Conservation (phyloP, 257 asterid species). For the Haberlea rhodopensis region DNA sequence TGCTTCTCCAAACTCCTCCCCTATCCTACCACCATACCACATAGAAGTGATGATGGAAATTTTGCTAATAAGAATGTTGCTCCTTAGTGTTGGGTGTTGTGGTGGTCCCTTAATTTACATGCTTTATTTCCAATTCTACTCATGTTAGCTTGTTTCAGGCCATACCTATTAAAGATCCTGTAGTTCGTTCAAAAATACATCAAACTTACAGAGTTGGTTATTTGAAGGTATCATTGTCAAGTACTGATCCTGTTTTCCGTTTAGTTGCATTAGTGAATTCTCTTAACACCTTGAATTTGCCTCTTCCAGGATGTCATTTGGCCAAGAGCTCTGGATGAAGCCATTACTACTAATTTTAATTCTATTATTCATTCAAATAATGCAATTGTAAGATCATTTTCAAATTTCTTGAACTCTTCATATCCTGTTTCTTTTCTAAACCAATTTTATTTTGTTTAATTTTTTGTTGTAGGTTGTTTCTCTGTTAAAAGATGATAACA, state of each 20-base stretch:
- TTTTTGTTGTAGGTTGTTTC: slow-evolving; percentile 64
- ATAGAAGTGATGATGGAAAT: not conserved
- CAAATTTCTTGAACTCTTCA: slow-evolving; percentile 19
- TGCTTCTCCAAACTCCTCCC: not conserved
- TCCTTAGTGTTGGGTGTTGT: too few relatives aligned
- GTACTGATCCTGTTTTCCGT: slow-evolving; percentile 11
- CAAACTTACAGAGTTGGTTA: slow-evolving; percentile 90
- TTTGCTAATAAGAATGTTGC: slow-evolving; percentile 11
- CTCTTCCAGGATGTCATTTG: slow-evolving; percentile 79
- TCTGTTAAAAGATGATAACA: slow-evolving; percentile 75
- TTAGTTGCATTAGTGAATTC: slow-evolving; percentile 12
- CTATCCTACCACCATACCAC: slow-evolving; percentile 2
- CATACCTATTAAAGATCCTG: slow-evolving; percentile 75
- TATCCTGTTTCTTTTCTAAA: slow-evolving; percentile 16
- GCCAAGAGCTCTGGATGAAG: slow-evolving; percentile 77
- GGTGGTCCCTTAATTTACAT: too few relatives aligned
- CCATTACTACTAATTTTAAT: slow-evolving; percentile 62
- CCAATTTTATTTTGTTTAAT: slow-evolving; percentile 27
- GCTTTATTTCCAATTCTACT: too few relatives aligned
- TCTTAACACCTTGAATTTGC: slow-evolving; percentile 31
- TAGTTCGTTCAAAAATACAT: slow-evolving; percentile 85
- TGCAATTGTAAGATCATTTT: slow-evolving; percentile 62
- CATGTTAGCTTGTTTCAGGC: slow-evolving; percentile 48
- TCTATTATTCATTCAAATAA: slow-evolving; percentile 79
- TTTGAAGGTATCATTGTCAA: slow-evolving; percentile 60